Evolutionary conservation across 768 basidiomycete species (phyloP), one percentile per base, ranked within the genome.

Genomic region (Pisolithus orientalis): DNA sequence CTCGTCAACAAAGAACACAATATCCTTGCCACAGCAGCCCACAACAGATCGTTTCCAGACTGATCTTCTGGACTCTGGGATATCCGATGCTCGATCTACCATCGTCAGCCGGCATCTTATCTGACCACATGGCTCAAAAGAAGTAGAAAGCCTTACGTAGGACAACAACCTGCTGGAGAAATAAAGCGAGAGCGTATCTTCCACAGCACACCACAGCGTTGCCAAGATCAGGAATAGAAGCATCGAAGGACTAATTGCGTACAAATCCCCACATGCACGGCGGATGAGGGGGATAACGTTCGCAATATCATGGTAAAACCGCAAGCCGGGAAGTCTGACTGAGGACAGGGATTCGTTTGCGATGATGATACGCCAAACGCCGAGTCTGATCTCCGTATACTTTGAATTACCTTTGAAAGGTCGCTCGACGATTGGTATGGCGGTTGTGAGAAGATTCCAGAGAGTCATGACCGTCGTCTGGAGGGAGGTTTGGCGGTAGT

Each of bases 321-420:
- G 42, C 31, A 62, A 32, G 25, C 48, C 47, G 34, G 57, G 47
- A 2, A 53, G 21, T 13, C 32, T 39, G n/a, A 53, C 7, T 9
- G 9, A 32, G 31, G 31, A 50, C 11, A 13, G n/a, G 10, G 47
- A 38, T 17, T 60, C 54, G 8, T 60, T 56, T 17, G 47, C 17
- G 14, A 65, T 34, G 7, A 62, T 49, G 32, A 66, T 25, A 16
- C 62, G 65, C 64, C 64, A 65, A 29, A 65, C 49, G 10, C 64
- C 64, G 29, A 65, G 52, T 5, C 8, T 43, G 29, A 55, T 44
- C 38, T 65, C 64, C 4, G 37, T 28, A 32, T 42, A 49, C 9
- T 45, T 37, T 7, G n/a, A 5, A 25, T 45, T 38, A 24, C 31
- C 8, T 34, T 53, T 53, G n/a, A 47, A 16, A 25, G 14, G 8